phyloP scores from a whole-genome alignment of 345 rosid species.

The Gossypium stocksii region DNA sequence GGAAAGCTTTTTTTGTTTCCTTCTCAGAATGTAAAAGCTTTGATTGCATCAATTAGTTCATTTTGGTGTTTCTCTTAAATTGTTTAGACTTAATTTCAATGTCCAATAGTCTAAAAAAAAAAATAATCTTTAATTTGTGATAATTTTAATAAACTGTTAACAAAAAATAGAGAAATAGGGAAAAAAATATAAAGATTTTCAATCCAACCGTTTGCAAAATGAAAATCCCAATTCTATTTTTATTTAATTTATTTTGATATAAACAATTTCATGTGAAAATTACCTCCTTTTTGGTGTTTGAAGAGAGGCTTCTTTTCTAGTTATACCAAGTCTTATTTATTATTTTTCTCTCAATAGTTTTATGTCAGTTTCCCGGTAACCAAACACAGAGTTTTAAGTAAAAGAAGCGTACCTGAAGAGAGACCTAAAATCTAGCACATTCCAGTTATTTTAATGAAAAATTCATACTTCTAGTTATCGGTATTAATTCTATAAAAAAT shows the following conservation, averaged over 20 bases:
- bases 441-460: too few species aligned
- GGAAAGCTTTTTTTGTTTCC: too few species aligned
- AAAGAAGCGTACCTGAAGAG: slow-evolving; percentile 19
- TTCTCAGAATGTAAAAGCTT: background rate
- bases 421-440: slow-evolving; percentile 22
- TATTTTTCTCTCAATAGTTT: too few species aligned
- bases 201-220: background rate
- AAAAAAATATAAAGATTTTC: background rate
- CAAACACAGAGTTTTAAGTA: background rate
- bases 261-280: background rate
- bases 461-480: too few species aligned
- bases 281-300: too few species aligned
- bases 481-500: too few species aligned
- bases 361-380: background rate
- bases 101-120: background rate
- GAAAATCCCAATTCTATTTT: background rate
- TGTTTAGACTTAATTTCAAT: background rate
- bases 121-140: background rate
- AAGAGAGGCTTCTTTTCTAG: too few species aligned
- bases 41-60: background rate
- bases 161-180: background rate
- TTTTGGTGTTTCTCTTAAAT: too few species aligned
- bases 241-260: background rate
- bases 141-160: background rate
- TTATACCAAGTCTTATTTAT: too few species aligned